Evolutionary conservation across 768 basidiomycete genomes (phyloP), one percentile per base, ranked within the genome.

Genomic region (Boletus insuetus): DNA sequence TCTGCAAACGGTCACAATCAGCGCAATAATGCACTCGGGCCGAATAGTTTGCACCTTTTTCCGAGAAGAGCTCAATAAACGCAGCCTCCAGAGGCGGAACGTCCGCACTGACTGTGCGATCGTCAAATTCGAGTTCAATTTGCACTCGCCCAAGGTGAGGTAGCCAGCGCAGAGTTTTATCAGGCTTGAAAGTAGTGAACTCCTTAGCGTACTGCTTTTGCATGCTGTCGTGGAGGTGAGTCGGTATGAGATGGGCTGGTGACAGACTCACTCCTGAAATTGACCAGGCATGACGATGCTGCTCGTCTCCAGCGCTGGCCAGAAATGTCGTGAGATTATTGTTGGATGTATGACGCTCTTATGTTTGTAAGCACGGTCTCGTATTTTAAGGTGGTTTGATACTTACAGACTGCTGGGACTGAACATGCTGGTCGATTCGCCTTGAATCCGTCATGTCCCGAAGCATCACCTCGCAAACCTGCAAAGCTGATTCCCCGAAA

Each of bases 391-490:
- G 13, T 9, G 13, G 4, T 37, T 17, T 14, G 9, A 14, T 35
- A 64, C 86, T 61, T 63, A 93, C 92, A 46, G 75, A 55, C 47
- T 79, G 79, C 65, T 90, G 85, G 0, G 84, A 79, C 61, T 96
- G 92, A 2, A 98, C 82, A 68, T 89, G 88, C n/a, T 83, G 82
- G 68, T 98, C 91, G 46, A 88, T 89, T 34, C 93, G 82, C 64
- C 85, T 87, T 39, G 96, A 97, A 70, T 98, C 94, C 4, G 92
- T 89, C 85, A 98, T 90, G 69, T 99, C 97, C 66, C 86, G 91
- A 66, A 98, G 75, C 97, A 99, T 98, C 51, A 99, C 94, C 68
- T 98, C 96, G 76, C 95, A 98, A 6, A 94, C 90, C 69, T 97
- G 94, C 53, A 99, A 72, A 3, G 94, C 86, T 1, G 86, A 79